Evolutionary conservation across 1,139 yeast genomes (phyloP).

Genomic region (Sugiyamaella paludigena): DNA sequence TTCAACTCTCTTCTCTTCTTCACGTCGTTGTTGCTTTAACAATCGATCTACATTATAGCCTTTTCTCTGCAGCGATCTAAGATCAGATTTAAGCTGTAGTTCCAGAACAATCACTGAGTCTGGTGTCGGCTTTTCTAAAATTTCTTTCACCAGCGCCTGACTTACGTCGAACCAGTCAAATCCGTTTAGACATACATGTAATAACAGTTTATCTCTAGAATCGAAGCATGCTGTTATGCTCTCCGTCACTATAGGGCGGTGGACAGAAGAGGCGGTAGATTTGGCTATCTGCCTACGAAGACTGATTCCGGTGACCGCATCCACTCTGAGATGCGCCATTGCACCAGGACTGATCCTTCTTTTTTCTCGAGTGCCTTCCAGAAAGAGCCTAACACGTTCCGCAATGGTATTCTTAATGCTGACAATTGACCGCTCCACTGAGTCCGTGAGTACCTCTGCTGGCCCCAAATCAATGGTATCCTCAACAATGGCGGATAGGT

Average conservation of each 20-base stretch:
- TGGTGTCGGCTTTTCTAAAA: slow-evolving; percentile 37
- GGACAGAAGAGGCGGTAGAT: neutral
- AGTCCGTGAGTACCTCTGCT: slow-evolving; percentile 12
- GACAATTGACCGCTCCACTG: slow-evolving; percentile 9
- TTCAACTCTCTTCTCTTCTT: slow-evolving; percentile 17
- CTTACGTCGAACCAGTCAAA: slow-evolving; percentile 43
- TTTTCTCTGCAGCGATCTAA: slow-evolving; percentile 36
- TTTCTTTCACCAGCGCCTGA: slow-evolving; percentile 34
- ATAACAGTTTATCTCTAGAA: slow-evolving; percentile 11
- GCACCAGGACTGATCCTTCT: slow-evolving; percentile 15
- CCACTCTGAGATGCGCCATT: slow-evolving; percentile 27
- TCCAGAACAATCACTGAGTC: slow-evolving; percentile 42
- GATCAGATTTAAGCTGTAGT: slow-evolving; percentile 35
- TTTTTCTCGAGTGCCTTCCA: slow-evolving; percentile 32
- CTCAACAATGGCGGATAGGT: slow-evolving; percentile 29
- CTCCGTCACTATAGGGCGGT: slow-evolving; percentile 14
- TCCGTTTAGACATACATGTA: slow-evolving; percentile 23
- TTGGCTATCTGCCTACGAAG: slow-evolving; percentile 25
- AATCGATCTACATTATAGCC: slow-evolving; percentile 42
- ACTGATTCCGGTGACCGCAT: slow-evolving; percentile 30
- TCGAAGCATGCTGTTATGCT: slow-evolving; percentile 28
- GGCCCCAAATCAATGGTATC: slow-evolving; percentile 28
- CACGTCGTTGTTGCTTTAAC: slow-evolving; percentile 26
- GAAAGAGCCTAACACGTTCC: slow-evolving; percentile 36
- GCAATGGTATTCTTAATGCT: slow-evolving; percentile 23